Base-by-base conservation (phyloP, 768 basidiomycete species). In the Termitomyces sp. region DNA sequence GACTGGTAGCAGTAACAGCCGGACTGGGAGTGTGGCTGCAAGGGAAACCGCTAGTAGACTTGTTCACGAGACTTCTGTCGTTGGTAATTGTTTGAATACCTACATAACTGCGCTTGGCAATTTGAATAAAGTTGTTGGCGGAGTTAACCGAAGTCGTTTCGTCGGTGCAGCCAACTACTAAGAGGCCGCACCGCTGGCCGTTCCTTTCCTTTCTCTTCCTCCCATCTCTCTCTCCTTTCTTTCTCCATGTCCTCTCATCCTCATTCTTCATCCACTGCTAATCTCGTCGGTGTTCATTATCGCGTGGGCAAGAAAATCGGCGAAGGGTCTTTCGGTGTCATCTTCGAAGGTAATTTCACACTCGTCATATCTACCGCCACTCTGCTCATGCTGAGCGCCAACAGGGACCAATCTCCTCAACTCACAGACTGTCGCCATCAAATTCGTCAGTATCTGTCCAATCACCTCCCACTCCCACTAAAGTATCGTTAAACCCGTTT, bases 281-380 rank as follows among this genome's bases (percentile, higher is more conserved):
- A 90, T 74, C 77, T 96, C 70, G 94, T 97, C 68, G 94, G 96
- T 55, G 86, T 91, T n/a, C 95, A 98, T 78, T 98, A 96, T 78
- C 87, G 93, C 58, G 95, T 98, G 23, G 96, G 96, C 67, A 92
- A 91, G 83, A 98, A 98, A 85, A 98, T 99, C 74, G 97, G 97
- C 63, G 97, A 99, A 74, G 97, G 97, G 63, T 92, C 89, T 7
- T 99, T 99, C 72, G 97, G 97, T 64, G 95, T 98, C 80, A 93
- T 92, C 74, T 93, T 89, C 64, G 91, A 92, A 78, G 91, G 91
- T 88, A 43, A n/a, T 16, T 16, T 16, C 13, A 46, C 48, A 23
- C 20, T 16, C 14, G 7, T 59, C n/a, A 67, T 63, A 30, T 36
- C 38, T 57, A 32, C 50, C 40, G 14, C 3, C 28, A 52, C 49